A percentile compares a stretch with the other conserved stretches of the same genome.
phyloP scores from a whole-genome alignment of 106 monocot genomes.

The Phalaenopsis equestris region DNA sequence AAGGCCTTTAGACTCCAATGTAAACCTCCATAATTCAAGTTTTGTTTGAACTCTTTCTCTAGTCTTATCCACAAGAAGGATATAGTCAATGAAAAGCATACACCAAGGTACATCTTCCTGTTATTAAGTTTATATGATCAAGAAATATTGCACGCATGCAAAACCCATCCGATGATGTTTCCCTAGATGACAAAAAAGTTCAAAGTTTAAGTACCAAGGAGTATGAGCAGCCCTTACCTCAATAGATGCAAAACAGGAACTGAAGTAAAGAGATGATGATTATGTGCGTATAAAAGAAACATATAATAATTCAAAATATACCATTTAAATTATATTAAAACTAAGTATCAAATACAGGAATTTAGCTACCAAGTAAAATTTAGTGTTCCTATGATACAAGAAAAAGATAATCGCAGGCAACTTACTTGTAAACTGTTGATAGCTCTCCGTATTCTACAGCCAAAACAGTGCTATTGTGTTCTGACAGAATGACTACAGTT shows the following conservation, averaged over 20 bases:
- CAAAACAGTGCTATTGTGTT: conserved; percentile 37
- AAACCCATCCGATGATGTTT: not conserved
- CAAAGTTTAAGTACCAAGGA: not conserved
- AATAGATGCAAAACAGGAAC: not conserved
- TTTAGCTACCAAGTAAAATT: not conserved
- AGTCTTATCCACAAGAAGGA: no score
- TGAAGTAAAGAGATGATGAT: not conserved
- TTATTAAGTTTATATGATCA: not conserved
- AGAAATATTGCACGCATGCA: not conserved
- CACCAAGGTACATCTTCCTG: no score
- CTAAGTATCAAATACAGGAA: not conserved
- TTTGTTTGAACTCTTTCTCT: no score
- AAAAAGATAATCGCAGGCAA: not conserved
- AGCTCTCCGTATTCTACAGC: conserved; percentile 46
- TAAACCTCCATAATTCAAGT: no score
- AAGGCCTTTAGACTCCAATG: no score
- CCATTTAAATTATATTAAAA: not conserved
- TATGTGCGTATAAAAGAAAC: not conserved
- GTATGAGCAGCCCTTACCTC: not conserved
- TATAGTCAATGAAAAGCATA: no score
- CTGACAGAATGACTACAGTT: conserved; percentile 78
- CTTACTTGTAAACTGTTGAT: conserved; percentile 56
- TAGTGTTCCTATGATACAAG: not conserved
- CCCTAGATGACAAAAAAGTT: not conserved
- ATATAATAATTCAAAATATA: not conserved